Evolutionary conservation across 2,329 filamentous ascomycete genomes (phyloP).

Genomic region (Penicillium decumbens): DNA sequence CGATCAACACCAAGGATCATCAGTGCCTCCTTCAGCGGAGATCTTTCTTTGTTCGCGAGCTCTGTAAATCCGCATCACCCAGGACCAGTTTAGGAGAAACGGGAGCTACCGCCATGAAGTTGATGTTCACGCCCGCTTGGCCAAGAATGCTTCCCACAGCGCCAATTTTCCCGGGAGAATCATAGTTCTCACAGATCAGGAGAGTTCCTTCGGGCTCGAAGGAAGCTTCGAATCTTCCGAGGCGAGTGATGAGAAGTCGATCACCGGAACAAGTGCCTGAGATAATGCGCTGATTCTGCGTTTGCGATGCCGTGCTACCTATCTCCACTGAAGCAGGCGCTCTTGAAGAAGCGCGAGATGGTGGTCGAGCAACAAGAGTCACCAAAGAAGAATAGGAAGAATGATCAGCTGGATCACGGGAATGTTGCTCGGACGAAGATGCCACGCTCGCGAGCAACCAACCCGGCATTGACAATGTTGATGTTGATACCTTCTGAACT

Average conservation of each 20-base stretch:
- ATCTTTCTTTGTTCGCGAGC: not conserved
- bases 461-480: constrained; percentile 76
- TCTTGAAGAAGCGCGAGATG: constrained; percentile 32
- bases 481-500: constrained; percentile 63
- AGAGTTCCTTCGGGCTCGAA: constrained; percentile 70
- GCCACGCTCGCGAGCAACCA: constrained; percentile 71
- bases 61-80: not conserved
- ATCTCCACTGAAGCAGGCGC: constrained; percentile 28
- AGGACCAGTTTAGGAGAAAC: constrained; percentile 21
- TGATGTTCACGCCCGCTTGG: constrained; percentile 68
- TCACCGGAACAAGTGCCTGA: constrained; percentile 38
- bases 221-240: constrained; percentile 68
- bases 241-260: constrained; percentile 60
- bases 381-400: constrained; percentile 64
- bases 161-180: constrained; percentile 77
- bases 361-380: constrained; percentile 56
- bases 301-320: not conserved
- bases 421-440: constrained; percentile 70
- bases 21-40: constrained; percentile 59
- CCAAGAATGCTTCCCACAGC: constrained; percentile 69
- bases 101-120: constrained; percentile 69
- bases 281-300: constrained; percentile 50
- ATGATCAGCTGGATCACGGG: constrained; percentile 56
- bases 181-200: constrained; percentile 76
- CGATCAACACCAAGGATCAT: constrained; percentile 76